phyloP scores from a whole-genome alignment of 345 rosid genomes.

The Arabidopsis arenosa region DNA sequence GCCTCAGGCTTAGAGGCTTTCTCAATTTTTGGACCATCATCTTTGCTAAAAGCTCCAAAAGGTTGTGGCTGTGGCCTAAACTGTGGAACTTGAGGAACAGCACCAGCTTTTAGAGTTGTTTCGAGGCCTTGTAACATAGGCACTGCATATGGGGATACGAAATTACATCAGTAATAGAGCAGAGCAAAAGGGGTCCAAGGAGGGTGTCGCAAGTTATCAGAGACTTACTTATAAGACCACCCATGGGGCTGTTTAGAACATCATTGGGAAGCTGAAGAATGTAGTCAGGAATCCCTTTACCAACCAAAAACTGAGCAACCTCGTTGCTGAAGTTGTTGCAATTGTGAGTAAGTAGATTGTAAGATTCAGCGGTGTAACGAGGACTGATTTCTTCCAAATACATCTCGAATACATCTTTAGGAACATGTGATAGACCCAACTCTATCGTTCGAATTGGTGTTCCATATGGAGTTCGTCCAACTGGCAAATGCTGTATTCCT shows the following conservation, averaged over 20 bases:
- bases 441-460: constrained; percentile 68
- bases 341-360: constrained; percentile 82
- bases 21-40: constrained; percentile 36
- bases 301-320: constrained; percentile 89
- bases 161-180: neutral
- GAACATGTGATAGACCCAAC: constrained; percentile 81
- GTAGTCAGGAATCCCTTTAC: constrained; percentile 78
- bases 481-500: constrained; percentile 75
- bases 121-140: constrained; percentile 94
- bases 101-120: constrained; percentile 76
- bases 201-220: neutral
- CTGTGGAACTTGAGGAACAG: constrained; percentile 90
- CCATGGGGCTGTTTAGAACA: constrained; percentile 95
- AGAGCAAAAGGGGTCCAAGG: neutral
- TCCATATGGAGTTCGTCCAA: constrained; percentile 84
- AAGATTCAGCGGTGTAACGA: constrained; percentile 84
- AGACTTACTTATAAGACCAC: constrained; percentile 78
- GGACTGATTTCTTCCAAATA: constrained; percentile 85
- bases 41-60: constrained; percentile 36
- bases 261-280: constrained; percentile 87
- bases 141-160: constrained; percentile 55
- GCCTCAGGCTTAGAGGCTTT: constrained; percentile 36
- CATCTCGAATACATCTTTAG: constrained; percentile 87
- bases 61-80: constrained; percentile 61
- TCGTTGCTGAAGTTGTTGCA: constrained; percentile 96